These are phyloP conservation scores for Gnomoniopsis sp. DNA, from an alignment of 2,329 filamentous ascomycete species.

Conservation along the genomic window DNA sequence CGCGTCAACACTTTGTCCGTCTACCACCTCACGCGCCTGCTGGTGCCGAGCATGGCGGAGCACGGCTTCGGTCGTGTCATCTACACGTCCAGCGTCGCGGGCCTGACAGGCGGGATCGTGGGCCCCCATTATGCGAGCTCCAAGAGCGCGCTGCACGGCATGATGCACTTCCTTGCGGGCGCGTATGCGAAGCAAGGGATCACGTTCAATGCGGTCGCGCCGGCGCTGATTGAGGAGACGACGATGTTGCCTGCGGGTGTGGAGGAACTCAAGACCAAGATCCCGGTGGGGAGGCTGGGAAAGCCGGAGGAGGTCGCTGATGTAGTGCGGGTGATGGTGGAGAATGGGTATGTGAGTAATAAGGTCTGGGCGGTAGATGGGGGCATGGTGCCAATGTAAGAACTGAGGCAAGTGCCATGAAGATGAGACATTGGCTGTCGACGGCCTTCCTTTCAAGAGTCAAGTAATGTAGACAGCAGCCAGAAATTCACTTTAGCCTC, in stretches of 20 bases:
- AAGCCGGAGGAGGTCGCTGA: constrained; percentile 9
- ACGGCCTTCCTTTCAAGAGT: not conserved
- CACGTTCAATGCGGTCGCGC: constrained; percentile 13
- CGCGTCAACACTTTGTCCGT: constrained; percentile 9
- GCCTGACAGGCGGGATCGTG: constrained; percentile 10
- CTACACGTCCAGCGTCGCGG: constrained; percentile 13
- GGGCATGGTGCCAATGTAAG: constrained; percentile 2
- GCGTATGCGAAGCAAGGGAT: constrained; percentile 2
- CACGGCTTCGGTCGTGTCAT: constrained; percentile 10
- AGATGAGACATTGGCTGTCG: not conserved
- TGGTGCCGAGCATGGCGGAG: constrained; percentile 2
- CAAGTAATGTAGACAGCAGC: no score
- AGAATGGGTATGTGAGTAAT: constrained; percentile 11
- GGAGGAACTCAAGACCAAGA: not conserved
- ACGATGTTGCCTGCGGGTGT: constrained; percentile 5
- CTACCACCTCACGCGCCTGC: constrained; percentile 10
- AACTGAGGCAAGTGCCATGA: not conserved
- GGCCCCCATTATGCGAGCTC: constrained; percentile 13
- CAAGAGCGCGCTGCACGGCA: constrained; percentile 13
- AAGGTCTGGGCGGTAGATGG: constrained; percentile 15
- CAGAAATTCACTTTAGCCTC: no score
- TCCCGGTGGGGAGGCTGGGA: constrained; percentile 8
- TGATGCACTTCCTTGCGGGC: constrained; percentile 1
- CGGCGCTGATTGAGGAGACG: constrained; percentile 10
- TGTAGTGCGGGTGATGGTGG: constrained; percentile 9